A percentile compares a stretch with the other conserved stretches of the same genome.
These are phyloP conservation scores for Yamadazyma sp. DNA, from an alignment of 1,139 yeast genomes.

Conservation along the genomic window DNA sequence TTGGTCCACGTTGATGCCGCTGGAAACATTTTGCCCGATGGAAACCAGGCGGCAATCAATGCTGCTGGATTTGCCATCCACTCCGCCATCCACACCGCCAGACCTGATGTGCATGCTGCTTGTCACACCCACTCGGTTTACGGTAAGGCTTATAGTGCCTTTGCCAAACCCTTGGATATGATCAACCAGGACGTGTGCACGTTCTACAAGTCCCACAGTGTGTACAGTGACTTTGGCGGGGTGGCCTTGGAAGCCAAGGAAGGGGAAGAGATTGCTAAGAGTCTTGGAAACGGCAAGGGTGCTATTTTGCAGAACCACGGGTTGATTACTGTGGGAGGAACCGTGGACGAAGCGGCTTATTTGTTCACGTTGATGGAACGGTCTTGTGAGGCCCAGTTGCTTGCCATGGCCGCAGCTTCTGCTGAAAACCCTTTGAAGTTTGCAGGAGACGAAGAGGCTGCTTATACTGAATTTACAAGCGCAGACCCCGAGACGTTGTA, in stretches of 20 bases:
- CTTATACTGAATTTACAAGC: slow-evolving; percentile 59
- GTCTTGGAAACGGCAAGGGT: slow-evolving; percentile 64
- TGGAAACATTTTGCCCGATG: slow-evolving; percentile 66
- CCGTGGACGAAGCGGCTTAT: slow-evolving; percentile 84
- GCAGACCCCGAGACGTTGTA: slow-evolving; percentile 70
- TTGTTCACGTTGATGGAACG: slow-evolving; percentile 67
- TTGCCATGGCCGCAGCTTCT: slow-evolving; percentile 54
- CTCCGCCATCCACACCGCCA: slow-evolving; percentile 69
- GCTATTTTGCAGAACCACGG: slow-evolving; percentile 79
- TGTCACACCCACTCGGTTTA: slow-evolving; percentile 76
- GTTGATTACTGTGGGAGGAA: slow-evolving; percentile 69
- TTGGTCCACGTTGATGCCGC: slow-evolving; percentile 75
- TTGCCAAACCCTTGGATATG: slow-evolving; percentile 75
- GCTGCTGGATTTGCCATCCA: slow-evolving; percentile 84
- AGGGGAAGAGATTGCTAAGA: slow-evolving; percentile 64
- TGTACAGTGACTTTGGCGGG: slow-evolving; percentile 73
- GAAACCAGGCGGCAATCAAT: slow-evolving; percentile 65
- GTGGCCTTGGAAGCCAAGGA: slow-evolving; percentile 76
- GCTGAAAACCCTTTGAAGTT: slow-evolving; percentile 28
- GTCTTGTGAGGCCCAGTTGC: slow-evolving; percentile 68
- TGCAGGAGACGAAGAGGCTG: slow-evolving; percentile 67
- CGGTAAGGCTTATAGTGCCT: slow-evolving; percentile 75
- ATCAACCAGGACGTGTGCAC: slow-evolving; percentile 75
- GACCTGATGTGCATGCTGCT: slow-evolving; percentile 81
- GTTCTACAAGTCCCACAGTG: slow-evolving; percentile 65